phyloP scores from a whole-genome alignment of 2,329 filamentous ascomycete genomes.

The Parastagonospora avenae region DNA sequence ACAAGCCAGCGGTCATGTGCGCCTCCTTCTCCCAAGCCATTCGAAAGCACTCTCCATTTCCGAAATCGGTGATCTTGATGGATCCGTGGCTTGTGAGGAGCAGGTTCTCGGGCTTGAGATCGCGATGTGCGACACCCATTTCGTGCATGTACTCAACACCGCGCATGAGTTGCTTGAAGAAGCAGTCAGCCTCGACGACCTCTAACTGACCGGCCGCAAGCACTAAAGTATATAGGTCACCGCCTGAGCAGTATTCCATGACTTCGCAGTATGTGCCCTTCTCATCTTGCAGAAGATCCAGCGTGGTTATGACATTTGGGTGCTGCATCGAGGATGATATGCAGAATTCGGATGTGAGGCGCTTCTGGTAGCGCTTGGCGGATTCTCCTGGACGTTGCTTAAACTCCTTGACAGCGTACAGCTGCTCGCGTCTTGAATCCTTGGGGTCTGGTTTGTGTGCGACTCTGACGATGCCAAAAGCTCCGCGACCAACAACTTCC shows the following conservation, averaged over 20 bases:
- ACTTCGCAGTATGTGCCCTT: conserved; percentile 99
- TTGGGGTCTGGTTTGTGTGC: conserved; percentile 92
- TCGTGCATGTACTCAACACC: conserved; percentile 99
- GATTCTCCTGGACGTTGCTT: conserved; percentile 92
- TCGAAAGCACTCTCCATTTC: conserved; percentile 97
- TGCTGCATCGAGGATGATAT: conserved; percentile 96
- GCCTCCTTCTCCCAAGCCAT: conserved; percentile 99
- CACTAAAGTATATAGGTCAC: conserved; percentile 92
- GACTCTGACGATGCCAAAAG: conserved; percentile 96
- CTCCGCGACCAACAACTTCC: conserved; percentile 92
- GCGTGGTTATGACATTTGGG: conserved; percentile 96
- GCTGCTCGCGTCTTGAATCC: conserved; percentile 76
- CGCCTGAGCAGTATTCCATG: conserved; percentile 98
- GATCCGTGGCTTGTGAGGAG: conserved; percentile 89
- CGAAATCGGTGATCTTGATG: conserved; percentile 98
- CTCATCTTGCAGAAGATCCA: conserved; percentile 91
- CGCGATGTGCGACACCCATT: conserved; percentile 97
- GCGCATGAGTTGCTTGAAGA: conserved; percentile 99
- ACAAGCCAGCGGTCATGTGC: conserved; percentile 97
- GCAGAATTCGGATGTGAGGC: conserved; percentile 95
- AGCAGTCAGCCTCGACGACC: conserved; percentile 92
- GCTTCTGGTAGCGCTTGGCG: conserved; percentile 96
- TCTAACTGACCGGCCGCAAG: conserved; percentile 90
- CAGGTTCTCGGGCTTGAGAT: conserved; percentile 95
- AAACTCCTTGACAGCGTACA: conserved; percentile 98